Evolutionary conservation across 768 basidiomycete genomes (phyloP).

Genomic region (Pisolithus microcarpus): DNA sequence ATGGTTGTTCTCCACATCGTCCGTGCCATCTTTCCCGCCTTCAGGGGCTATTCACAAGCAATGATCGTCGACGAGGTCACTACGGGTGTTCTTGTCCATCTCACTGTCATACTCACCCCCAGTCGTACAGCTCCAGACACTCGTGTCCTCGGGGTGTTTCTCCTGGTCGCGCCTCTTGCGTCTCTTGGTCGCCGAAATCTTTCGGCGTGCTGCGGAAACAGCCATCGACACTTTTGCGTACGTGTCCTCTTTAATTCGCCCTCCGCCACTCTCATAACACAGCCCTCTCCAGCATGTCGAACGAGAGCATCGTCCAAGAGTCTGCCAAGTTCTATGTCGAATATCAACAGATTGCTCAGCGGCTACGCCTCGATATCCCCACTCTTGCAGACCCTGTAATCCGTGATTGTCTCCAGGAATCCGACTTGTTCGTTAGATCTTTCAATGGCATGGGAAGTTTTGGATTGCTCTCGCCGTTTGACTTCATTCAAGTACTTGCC

Average conservation of each 20-base stretch:
- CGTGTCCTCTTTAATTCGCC: constrained; percentile 27
- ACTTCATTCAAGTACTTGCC: constrained; percentile 68
- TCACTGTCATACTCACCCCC: neutral
- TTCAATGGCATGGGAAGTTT: constrained; percentile 69
- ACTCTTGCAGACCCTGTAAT: constrained; percentile 67
- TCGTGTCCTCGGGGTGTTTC: constrained; percentile 66
- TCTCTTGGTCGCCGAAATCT: constrained; percentile 54
- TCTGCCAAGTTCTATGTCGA: constrained; percentile 72
- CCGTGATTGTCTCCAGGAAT: constrained; percentile 78
- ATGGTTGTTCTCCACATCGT: constrained; percentile 66
- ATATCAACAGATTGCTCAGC: constrained; percentile 70
- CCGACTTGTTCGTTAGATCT: constrained; percentile 77
- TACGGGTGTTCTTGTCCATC: constrained; percentile 5
- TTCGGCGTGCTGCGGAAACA: constrained; percentile 57
- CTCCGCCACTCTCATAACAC: constrained; percentile 6
- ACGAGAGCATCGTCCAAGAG: constrained; percentile 66
- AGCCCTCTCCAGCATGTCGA: constrained; percentile 44
- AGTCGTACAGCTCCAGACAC: constrained; percentile 50
- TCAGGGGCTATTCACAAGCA: constrained; percentile 82
- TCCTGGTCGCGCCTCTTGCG: constrained; percentile 58
- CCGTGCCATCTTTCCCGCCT: constrained; percentile 73
- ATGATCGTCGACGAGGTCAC: constrained; percentile 75
- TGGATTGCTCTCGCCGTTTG: constrained; percentile 73
- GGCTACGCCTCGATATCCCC: constrained; percentile 70
- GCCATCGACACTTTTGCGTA: constrained; percentile 69